Evolutionary conservation across 768 basidiomycete genomes (phyloP).

Genomic region (Mycena indigotica): DNA sequence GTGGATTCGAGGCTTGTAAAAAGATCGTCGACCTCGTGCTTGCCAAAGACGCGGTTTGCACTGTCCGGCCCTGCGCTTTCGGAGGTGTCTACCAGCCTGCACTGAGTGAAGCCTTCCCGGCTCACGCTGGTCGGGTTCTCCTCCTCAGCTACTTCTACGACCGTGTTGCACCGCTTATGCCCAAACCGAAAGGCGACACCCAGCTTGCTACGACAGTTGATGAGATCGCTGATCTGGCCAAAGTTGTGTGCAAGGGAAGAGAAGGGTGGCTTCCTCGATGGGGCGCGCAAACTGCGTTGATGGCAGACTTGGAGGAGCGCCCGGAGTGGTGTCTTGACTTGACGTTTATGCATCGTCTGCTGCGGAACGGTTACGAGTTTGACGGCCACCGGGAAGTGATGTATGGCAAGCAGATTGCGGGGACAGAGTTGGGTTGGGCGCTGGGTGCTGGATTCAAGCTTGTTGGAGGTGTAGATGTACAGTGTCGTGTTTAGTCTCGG

Average conservation of each 20-base stretch:
- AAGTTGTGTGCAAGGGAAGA: constrained; percentile 73
- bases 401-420: constrained; percentile 85
- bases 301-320: constrained; percentile 71
- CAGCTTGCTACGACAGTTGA: constrained; percentile 9
- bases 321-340: constrained; percentile 97
- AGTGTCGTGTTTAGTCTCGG: constrained; percentile 50
- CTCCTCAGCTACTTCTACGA: constrained; percentile 99
- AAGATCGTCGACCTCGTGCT: constrained; percentile 84
- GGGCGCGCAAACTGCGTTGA: constrained; percentile 35
- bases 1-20: constrained; percentile 84
- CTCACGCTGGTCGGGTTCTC: constrained; percentile 67
- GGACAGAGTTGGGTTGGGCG: constrained; percentile 94
- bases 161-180: constrained; percentile 79
- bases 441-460: constrained; percentile 82
- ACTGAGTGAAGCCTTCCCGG: constrained; percentile 84
- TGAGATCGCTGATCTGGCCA: constrained; percentile 65
- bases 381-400: constrained; percentile 62
- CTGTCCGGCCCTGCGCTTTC: constrained; percentile 93
- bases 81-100: constrained; percentile 97
- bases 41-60: constrained; percentile 94
- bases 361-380: constrained; percentile 84
- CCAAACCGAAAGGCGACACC: constrained; percentile 7
- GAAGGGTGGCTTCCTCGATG: constrained; percentile 58
- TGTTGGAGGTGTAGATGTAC: constrained; percentile 61
- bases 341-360: constrained; percentile 90